Evolutionary conservation across 441 rosid species (phyloP), one percentile per base, ranked within the genome.

Genomic region (Gossypium trilobum): DNA sequence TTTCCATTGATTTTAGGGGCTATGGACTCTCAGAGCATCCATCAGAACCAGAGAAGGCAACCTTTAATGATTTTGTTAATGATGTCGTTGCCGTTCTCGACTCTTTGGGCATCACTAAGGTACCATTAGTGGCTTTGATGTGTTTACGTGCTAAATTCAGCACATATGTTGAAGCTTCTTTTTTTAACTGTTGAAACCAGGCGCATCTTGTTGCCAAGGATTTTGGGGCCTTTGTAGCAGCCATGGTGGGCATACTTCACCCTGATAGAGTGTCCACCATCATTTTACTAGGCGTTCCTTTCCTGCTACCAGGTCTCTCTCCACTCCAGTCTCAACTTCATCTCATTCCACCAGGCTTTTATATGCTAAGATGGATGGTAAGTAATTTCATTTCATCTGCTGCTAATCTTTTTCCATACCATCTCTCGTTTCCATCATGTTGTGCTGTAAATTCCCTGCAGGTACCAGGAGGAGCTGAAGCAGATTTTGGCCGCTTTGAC

Each of bases 401-500:
- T 27, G 31, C 31, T 27, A 27, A 27, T 27, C 31, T 27, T 27
- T 27, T 27, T 27, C 31, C 5, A 27, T 27, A 4, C 5, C 31
- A 27, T 27, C 5, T 52, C 22, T 52, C 57, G 0, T 54, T 16
- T 33, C 46, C n/a, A 17, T 31, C 14, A 10, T 29, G 10, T 29
- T 8, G 10, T 29, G 19, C 13, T 29, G 51, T 39, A 19, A 39
- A 66, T 23, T n/a, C 16, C 55, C 2, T 52, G 20, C 20, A 70
- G 73, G 42, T 60, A 14, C 88, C 87, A 5, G 86, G 87, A 46
- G 63, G 85, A 74, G 85, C 90, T 17, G 90, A 85, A 75, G 89
- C 89, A 66, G 88, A 84, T 75, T 88, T 88, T 66, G 82, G 84
- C 11, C 80, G 87, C 46, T 33, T 85, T 16, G 88, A 85, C 73